A percentile compares a stretch with the other conserved stretches of the same genome.
phyloP scores from a whole-genome alignment of 805 yeast species.

The Torulaspora quercuum region DNA sequence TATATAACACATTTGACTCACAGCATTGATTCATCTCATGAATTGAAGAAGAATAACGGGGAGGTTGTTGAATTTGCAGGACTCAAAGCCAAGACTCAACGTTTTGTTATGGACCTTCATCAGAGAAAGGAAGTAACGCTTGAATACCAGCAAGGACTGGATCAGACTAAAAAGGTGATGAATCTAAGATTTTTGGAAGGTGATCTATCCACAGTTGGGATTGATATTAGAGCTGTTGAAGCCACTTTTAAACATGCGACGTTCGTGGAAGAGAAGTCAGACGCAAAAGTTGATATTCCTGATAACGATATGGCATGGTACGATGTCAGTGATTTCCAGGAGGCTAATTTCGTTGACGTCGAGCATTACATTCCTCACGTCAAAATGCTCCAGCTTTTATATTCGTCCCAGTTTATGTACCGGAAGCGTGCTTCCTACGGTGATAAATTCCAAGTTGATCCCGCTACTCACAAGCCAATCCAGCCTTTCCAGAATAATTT shows the following conservation, averaged over 20 bases:
- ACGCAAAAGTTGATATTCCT: conserved; percentile 38
- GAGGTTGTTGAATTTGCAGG: conserved; percentile 57
- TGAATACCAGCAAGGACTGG: conserved; percentile 46
- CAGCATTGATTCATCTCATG: conserved; percentile 36
- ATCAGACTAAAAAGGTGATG: conserved; percentile 45
- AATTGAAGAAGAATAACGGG: conserved; percentile 16
- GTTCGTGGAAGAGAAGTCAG: conserved; percentile 19
- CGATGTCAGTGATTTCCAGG: conserved; percentile 59
- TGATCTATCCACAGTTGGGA: conserved; percentile 51
- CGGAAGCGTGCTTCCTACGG: conserved; percentile 57
- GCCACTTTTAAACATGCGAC: conserved; percentile 42
- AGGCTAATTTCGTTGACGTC: conserved; percentile 46
- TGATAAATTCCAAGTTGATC: conserved; percentile 40
- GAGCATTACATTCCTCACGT: conserved; percentile 41
- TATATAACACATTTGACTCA: conserved; percentile 71
- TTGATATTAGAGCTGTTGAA: conserved; percentile 59
- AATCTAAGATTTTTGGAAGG: conserved; percentile 64
- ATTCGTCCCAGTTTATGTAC: conserved; percentile 67
- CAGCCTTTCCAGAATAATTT: conserved; percentile 50
- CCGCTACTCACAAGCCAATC: conserved; percentile 35
- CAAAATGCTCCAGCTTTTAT: conserved; percentile 57
- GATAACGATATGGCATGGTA: conserved; percentile 61
- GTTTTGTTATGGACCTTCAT: conserved; percentile 62
- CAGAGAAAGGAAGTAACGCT: conserved; percentile 51
- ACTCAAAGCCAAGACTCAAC: conserved; percentile 55